Conservation (phyloP, 2,329 filamentous ascomycete genomes). For the Aspergillus ochraceus region DNA sequence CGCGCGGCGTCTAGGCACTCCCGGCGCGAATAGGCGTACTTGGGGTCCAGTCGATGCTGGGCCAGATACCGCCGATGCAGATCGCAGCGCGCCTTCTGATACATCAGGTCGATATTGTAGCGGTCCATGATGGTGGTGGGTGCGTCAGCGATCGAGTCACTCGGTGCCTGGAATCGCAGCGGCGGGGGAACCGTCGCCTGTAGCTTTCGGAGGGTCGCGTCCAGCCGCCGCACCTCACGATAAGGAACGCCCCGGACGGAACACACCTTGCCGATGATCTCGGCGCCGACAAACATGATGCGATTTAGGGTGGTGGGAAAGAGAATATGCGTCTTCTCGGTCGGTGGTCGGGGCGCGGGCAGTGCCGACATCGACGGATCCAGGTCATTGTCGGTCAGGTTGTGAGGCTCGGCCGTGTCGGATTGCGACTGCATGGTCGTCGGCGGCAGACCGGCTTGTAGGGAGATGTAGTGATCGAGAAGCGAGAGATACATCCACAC, state of each 20-base stretch:
- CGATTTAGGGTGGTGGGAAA: slow-evolving; percentile 33
- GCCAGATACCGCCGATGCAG: slow-evolving; percentile 53
- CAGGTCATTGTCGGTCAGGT: slow-evolving; percentile 62
- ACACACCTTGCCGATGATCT: slow-evolving; percentile 23
- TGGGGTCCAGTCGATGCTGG: slow-evolving; percentile 28
- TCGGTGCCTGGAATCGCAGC: slow-evolving; percentile 10
- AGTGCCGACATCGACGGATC: slow-evolving; percentile 49
- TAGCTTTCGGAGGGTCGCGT: slow-evolving; percentile 25
- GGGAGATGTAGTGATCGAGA: slow-evolving; percentile 59
- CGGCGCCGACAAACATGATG: slow-evolving; percentile 29
- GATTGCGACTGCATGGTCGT: slow-evolving; percentile 58
- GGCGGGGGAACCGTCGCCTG: slow-evolving; percentile 6
- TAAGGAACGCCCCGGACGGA: slow-evolving; percentile 1
- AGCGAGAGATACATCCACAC: slow-evolving; percentile 44
- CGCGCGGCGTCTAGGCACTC: slow-evolving; percentile 48
- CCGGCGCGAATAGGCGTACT: slow-evolving; percentile 39
- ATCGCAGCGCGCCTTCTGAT: slow-evolving; percentile 50
- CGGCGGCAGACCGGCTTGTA: slow-evolving; percentile 62
- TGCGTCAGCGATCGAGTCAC: slow-evolving; percentile 1
- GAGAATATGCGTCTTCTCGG: slow-evolving; percentile 51
- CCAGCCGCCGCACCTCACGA: slow-evolving; percentile 24
- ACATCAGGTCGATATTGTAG: slow-evolving; percentile 52
- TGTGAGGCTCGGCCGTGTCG: slow-evolving; percentile 57
- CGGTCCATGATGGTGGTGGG: slow-evolving; percentile 50
- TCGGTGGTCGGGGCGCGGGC: slow-evolving; percentile 51